Conservation (phyloP, 176 grass and related monocot genomes). For the Poa annua region DNA sequence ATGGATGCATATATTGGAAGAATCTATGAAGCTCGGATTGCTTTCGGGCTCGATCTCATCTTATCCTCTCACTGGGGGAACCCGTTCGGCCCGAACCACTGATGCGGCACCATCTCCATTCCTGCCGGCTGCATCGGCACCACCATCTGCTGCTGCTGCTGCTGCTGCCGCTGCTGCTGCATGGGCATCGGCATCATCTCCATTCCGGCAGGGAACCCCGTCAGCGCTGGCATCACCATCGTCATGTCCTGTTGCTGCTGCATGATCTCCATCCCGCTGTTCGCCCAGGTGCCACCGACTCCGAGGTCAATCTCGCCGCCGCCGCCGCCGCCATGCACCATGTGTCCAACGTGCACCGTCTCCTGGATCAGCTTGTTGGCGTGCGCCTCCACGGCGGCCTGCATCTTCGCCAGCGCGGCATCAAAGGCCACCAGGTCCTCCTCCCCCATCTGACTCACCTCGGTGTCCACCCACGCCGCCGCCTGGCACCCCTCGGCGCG, state of each 20-base stretch:
- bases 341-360: no score
- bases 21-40: neutral
- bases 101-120: neutral
- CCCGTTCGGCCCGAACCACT: neutral
- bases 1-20: neutral
- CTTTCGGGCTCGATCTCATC: neutral
- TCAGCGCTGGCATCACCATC: neutral
- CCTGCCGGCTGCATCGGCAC: no score
- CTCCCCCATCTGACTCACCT: neutral
- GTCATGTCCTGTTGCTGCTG: neutral
- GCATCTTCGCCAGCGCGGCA: no score
- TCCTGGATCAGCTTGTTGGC: neutral
- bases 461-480: neutral
- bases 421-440: neutral
- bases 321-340: neutral
- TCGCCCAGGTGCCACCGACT: neutral
- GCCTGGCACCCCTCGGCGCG: neutral
- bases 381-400: neutral
- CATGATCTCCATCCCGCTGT: no score
- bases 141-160: no score
- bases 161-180: no score
- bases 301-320: no score
- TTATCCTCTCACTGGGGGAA: constrained; percentile 9
- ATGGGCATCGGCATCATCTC: neutral
- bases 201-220: neutral